Percentiles rank a stretch among this genome's conserved stretches.
Evolutionary conservation across 176 grass and related monocot genomes (phyloP).

Genomic region (Paspalum vaginatum): DNA sequence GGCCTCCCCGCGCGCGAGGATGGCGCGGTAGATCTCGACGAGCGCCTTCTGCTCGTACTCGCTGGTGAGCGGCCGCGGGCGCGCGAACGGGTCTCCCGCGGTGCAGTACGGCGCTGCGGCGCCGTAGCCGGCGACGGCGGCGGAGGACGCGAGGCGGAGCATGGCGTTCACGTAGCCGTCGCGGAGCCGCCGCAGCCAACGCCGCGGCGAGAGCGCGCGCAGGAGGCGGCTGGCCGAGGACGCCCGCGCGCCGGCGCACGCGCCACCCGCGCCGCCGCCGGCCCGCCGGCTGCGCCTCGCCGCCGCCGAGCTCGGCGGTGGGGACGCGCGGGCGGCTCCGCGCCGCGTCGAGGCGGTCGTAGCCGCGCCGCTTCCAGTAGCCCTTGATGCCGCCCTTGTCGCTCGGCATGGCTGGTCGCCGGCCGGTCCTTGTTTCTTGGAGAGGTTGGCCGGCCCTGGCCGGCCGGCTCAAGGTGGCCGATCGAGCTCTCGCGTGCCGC

Average conservation of each 20-base stretch:
- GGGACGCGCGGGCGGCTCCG: slow-evolving; percentile 46
- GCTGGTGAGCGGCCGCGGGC: slow-evolving; percentile 32
- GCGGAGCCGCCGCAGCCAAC: slow-evolving; percentile 50
- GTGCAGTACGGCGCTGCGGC: slow-evolving; percentile 12
- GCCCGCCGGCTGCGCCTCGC: neutral
- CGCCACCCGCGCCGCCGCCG: slow-evolving; percentile 38
- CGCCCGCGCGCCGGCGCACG: slow-evolving; percentile 35
- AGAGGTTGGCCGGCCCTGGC: neutral
- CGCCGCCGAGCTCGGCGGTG: slow-evolving; percentile 46
- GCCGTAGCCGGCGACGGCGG: slow-evolving; percentile 46
- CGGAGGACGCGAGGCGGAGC: slow-evolving; percentile 61
- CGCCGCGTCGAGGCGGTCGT: slow-evolving; percentile 51
- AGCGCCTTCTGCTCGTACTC: slow-evolving; percentile 82
- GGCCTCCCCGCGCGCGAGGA: slow-evolving; percentile 51
- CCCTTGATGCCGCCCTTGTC: slow-evolving; percentile 74
- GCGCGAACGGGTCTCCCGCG: slow-evolving; percentile 28
- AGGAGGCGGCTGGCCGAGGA: slow-evolving; percentile 39
- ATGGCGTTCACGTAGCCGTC: slow-evolving; percentile 77
- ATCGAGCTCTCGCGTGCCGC: neutral
- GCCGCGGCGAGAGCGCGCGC: slow-evolving; percentile 54
- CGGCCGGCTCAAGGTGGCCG: neutral
- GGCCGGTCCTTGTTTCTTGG: slow-evolving; percentile 8
- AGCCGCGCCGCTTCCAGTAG: slow-evolving; percentile 74
- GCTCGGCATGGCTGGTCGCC: slow-evolving; percentile 26
- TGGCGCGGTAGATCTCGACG: slow-evolving; percentile 73